These are phyloP conservation scores for Fraxinus pennsylvanica DNA, from an alignment of 257 asterid genomes.

Conservation along the genomic window DNA sequence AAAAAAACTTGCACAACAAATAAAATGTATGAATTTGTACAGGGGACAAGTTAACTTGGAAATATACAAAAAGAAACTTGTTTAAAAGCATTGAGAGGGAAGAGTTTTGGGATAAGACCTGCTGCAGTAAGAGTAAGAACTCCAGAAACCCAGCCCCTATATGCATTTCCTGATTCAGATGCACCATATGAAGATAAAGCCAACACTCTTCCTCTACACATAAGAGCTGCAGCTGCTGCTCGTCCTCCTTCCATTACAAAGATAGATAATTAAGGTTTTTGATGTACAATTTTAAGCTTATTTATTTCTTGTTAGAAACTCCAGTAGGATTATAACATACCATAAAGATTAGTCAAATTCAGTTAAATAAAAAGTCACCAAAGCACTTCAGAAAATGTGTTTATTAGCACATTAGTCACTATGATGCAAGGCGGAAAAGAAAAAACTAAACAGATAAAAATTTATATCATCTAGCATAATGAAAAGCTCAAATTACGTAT, in stretches of 20 bases:
- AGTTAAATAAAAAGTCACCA: neutral
- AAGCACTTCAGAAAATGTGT: neutral
- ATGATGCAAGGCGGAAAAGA: too few species aligned
- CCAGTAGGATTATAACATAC: neutral
- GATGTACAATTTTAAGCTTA: neutral
- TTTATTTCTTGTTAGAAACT: neutral
- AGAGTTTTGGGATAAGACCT: constrained; percentile 44
- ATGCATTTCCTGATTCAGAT: constrained; percentile 60
- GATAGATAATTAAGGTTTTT: neutral
- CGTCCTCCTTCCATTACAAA: constrained; percentile 55
- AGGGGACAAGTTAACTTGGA: neutral
- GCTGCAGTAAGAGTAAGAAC: constrained; percentile 85
- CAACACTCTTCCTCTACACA: constrained; percentile 62
- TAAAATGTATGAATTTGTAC: neutral
- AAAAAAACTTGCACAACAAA: neutral
- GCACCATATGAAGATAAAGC: constrained; percentile 64
- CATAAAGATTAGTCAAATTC: neutral
- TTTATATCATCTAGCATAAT: neutral
- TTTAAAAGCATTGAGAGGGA: neutral
- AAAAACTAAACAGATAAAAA: neutral
- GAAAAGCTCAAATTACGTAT: neutral
- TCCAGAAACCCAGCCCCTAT: constrained; percentile 69
- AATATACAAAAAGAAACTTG: constrained; percentile 17
- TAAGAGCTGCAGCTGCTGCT: constrained; percentile 78
- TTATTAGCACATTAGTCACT: neutral